A percentile compares a stretch with the other conserved stretches of the same genome.
Conservation (phyloP, 805 yeast species). For the Saccharomyces cerevisiae region DNA sequence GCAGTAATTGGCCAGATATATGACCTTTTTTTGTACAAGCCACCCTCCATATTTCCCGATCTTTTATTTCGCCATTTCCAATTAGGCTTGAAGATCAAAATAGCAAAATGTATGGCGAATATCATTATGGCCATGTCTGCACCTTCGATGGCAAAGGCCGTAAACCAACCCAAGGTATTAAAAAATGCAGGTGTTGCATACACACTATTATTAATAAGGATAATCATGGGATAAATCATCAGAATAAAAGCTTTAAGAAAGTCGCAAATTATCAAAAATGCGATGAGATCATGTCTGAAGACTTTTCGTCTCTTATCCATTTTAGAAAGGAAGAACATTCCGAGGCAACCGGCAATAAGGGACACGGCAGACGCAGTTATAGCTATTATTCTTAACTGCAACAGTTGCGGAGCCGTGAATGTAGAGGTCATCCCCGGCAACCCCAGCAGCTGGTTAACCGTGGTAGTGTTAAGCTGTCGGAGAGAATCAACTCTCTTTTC, state of each 20-base stretch:
- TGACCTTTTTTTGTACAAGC: slow-evolving; percentile 52
- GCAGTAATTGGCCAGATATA: slow-evolving; percentile 52
- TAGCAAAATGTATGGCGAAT: slow-evolving; percentile 75
- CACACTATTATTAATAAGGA: slow-evolving; percentile 35
- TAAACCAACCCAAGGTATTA: slow-evolving; percentile 69
- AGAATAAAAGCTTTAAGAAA: slow-evolving; percentile 63
- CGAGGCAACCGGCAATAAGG: slow-evolving; percentile 45
- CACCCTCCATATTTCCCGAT: slow-evolving; percentile 55
- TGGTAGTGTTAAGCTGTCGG: slow-evolving; percentile 19
- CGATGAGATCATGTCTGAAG: slow-evolving; percentile 64
- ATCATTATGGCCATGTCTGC: slow-evolving; percentile 76
- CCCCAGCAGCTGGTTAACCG: slow-evolving; percentile 26
- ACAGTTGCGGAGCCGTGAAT: slow-evolving; percentile 11
- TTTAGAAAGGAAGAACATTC: slow-evolving; percentile 51
- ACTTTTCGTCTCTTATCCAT: slow-evolving; percentile 56
- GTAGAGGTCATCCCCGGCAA: slow-evolving; percentile 30
- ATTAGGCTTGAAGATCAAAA: slow-evolving; percentile 60
- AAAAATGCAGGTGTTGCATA: slow-evolving; percentile 46
- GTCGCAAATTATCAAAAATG: slow-evolving; percentile 63
- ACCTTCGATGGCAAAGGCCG: slow-evolving; percentile 74
- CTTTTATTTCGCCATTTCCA: slow-evolving; percentile 35
- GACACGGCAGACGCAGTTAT: slow-evolving; percentile 44
- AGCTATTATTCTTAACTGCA: slow-evolving; percentile 34
- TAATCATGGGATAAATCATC: slow-evolving; percentile 59
- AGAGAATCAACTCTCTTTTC: not conserved